These are phyloP conservation scores for Daldinia vernicosa DNA, from an alignment of 495 filamentous ascomycete genomes.

Conservation along the genomic window DNA sequence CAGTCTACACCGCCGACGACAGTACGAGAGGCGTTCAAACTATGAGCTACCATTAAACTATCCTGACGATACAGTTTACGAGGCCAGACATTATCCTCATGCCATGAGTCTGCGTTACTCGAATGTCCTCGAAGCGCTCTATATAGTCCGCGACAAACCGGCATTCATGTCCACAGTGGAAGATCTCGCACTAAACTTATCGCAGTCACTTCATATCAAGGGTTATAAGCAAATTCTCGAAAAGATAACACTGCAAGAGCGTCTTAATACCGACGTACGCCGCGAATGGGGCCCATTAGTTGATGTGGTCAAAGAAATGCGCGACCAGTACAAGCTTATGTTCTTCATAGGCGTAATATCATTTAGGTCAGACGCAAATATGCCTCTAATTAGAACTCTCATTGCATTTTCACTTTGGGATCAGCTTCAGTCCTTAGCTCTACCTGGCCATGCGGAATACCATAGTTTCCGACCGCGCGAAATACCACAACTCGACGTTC, in stretches of 20 bases:
- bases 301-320: slow-evolving; percentile 35
- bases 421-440: slow-evolving; percentile 34
- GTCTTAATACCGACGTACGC: slow-evolving; percentile 45
- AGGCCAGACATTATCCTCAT: slow-evolving; percentile 31
- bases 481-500: slow-evolving; percentile 46
- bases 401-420: slow-evolving; percentile 47
- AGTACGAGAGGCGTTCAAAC: slow-evolving; percentile 47
- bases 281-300: slow-evolving; percentile 51
- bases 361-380: slow-evolving; percentile 44
- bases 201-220: slow-evolving; percentile 45
- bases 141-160: slow-evolving; percentile 44
- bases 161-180: slow-evolving; percentile 38
- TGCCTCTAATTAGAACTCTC: slow-evolving; percentile 41
- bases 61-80: slow-evolving; percentile 26
- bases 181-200: slow-evolving; percentile 43
- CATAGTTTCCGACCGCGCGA: slow-evolving; percentile 42
- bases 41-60: slow-evolving; percentile 9
- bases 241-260: slow-evolving; percentile 47
- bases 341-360: slow-evolving; percentile 41
- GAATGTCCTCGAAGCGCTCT: slow-evolving; percentile 45
- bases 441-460: slow-evolving; percentile 42
- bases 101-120: slow-evolving; percentile 26
- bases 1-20: slow-evolving; percentile 48
- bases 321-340: slow-evolving; percentile 27
- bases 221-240: slow-evolving; percentile 45